These are phyloP conservation scores for Nadsonia commutata DNA, from an alignment of 1,139 yeast genomes.

Conservation along the genomic window DNA sequence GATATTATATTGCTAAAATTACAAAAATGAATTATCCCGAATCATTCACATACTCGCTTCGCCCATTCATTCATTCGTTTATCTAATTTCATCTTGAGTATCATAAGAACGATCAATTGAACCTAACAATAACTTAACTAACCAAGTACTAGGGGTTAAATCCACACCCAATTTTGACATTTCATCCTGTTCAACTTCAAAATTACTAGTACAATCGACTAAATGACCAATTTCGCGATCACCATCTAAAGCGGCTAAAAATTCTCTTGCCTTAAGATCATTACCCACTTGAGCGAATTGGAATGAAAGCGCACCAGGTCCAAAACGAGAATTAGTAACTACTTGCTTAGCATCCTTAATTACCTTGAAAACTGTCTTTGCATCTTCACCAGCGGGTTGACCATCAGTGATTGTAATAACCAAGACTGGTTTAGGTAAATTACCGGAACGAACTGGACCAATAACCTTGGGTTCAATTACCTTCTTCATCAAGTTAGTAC, in stretches of 20 bases:
- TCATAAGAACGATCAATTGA: constrained; percentile 21
- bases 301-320: constrained; percentile 22
- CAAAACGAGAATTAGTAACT: constrained; percentile 16
- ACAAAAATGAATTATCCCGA: too few relatives aligned
- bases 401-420: constrained; percentile 23
- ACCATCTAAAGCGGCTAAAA: constrained; percentile 17
- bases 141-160: constrained; percentile 21
- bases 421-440: constrained; percentile 20
- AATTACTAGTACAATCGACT: constrained; percentile 23
- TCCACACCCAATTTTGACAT: constrained; percentile 22
- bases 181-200: constrained; percentile 24
- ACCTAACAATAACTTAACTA: constrained; percentile 21
- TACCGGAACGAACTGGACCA: constrained; percentile 16
- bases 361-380: constrained; percentile 15
- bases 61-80: too few relatives aligned
- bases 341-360: constrained; percentile 18
- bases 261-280: constrained; percentile 22
- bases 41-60: too few relatives aligned
- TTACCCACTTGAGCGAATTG: constrained; percentile 24
- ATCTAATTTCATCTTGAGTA: constrained; percentile 16
- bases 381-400: constrained; percentile 22
- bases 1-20: too few relatives aligned
- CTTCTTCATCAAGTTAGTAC: constrained; percentile 17
- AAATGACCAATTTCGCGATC: constrained; percentile 20
- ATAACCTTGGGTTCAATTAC: constrained; percentile 20